Conservation (phyloP, 805 yeast species). For the Kurtzmaniella cleridarum region DNA sequence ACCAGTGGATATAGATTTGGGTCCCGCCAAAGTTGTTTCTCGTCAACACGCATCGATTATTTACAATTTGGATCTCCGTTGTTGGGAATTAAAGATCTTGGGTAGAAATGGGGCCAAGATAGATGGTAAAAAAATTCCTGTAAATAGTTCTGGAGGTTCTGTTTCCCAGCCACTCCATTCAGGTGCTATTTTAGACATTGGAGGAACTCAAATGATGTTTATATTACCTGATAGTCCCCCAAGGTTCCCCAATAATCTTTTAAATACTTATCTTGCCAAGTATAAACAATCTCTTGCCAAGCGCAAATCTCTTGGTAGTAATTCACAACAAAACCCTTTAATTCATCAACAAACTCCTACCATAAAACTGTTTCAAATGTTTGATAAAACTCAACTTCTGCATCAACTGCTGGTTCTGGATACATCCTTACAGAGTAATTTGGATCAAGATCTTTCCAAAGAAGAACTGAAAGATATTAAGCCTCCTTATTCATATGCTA, state of each 20-base stretch:
- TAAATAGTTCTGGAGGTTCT: constrained; percentile 31
- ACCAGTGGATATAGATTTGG: constrained; percentile 76
- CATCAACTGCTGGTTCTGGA: constrained; percentile 38
- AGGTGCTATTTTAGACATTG: constrained; percentile 91
- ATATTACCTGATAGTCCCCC: constrained; percentile 90
- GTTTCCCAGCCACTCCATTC: constrained; percentile 58
- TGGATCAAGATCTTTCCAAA: constrained; percentile 65
- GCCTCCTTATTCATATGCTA: constrained; percentile 96
- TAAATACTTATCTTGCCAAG: constrained; percentile 30
- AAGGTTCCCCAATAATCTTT: constrained; percentile 46
- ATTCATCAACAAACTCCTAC: constrained; percentile 9
- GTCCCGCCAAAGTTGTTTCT: constrained; percentile 96
- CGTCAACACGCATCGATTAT: constrained; percentile 83
- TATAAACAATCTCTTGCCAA: constrained; percentile 21
- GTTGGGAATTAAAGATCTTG: constrained; percentile 78
- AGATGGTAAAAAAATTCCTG: constrained; percentile 58
- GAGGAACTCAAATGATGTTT: constrained; percentile 99
- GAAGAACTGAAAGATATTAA: constrained; percentile 91
- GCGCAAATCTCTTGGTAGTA: constrained; percentile 9
- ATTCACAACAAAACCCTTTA: constrained; percentile 13
- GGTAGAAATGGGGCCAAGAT: constrained; percentile 95
- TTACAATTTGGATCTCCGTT: constrained; percentile 66
- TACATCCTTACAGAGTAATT: constrained; percentile 38
- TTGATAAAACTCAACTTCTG: constrained; percentile 36
- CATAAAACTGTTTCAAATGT: constrained; percentile 50